These are phyloP conservation scores for Monosporozyma yasuniensis DNA, from an alignment of 805 yeast genomes.

Conservation along the genomic window DNA sequence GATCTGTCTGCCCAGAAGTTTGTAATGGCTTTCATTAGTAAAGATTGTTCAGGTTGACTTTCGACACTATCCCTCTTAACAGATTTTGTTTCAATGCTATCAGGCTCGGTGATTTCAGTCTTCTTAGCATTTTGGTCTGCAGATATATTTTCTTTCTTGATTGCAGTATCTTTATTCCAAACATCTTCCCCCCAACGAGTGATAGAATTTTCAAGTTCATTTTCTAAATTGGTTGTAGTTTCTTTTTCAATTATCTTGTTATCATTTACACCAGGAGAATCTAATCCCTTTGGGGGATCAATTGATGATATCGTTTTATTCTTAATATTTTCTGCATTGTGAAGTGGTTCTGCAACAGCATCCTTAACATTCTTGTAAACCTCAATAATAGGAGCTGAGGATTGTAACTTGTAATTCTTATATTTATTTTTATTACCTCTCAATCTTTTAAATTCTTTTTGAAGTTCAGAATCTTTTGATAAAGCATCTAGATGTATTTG, in stretches of 20 bases:
- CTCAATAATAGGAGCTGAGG: conserved; percentile 82
- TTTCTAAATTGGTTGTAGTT: conserved; percentile 17
- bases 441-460: conserved; percentile 69
- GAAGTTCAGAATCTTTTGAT: conserved; percentile 78
- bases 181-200: conserved; percentile 25
- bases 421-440: conserved; percentile 52
- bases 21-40: conserved; percentile 73
- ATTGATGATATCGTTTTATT: conserved; percentile 3
- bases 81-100: conserved; percentile 9
- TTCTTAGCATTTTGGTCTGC: background rate
- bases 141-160: background rate
- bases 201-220: conserved; percentile 26
- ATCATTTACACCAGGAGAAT: background rate
- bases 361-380: conserved; percentile 82
- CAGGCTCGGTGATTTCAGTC: conserved; percentile 6
- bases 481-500: conserved; percentile 71
- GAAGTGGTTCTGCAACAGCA: conserved; percentile 58
- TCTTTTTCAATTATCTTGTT: background rate
- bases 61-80: conserved; percentile 20
- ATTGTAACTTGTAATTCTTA: conserved; percentile 60
- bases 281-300: conserved; percentile 4
- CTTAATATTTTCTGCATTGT: conserved; percentile 15
- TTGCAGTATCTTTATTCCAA: conserved; percentile 4
- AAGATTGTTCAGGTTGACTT: conserved; percentile 55
- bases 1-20: conserved; percentile 98